Conservation (phyloP, 1,284 basidiomycete genomes). For the Pseudozyma sp. region DNA sequence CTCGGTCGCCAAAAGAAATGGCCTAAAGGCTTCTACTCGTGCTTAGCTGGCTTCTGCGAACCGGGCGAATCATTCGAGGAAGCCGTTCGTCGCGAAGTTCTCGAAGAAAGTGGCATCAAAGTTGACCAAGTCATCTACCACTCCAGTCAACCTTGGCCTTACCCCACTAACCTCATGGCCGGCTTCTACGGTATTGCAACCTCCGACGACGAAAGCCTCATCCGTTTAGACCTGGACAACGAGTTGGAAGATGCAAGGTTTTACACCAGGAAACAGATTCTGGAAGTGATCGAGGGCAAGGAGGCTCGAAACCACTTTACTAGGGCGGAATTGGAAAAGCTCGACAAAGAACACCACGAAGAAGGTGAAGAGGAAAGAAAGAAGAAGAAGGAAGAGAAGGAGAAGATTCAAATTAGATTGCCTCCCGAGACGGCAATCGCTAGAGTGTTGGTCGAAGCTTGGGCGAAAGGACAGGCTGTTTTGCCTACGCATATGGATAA, state of each 20-base stretch:
- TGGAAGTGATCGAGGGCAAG: constrained; percentile 74
- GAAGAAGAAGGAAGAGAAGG: constrained; percentile 69
- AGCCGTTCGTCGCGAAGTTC: constrained; percentile 89
- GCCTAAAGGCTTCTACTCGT: constrained; percentile 61
- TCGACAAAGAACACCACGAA: constrained; percentile 70
- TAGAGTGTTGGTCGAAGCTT: constrained; percentile 77
- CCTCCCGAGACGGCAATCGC: constrained; percentile 76
- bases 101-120: constrained; percentile 91
- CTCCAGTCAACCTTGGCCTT: constrained; percentile 81
- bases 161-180: constrained; percentile 88
- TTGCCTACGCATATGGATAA: constrained; percentile 34
- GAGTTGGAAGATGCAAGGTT: constrained; percentile 94
- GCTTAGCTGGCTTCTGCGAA: constrained; percentile 67
- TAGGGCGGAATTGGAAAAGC: constrained; percentile 75
- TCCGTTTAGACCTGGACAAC: constrained; percentile 90
- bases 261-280: constrained; percentile 82
- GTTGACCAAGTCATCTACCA: constrained; percentile 89
- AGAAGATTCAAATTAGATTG: constrained; percentile 24
- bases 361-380: constrained; percentile 31
- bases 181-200: constrained; percentile 72
- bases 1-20: constrained; percentile 83
- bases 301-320: constrained; percentile 71
- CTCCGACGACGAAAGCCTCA: constrained; percentile 71
- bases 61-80: constrained; percentile 82
- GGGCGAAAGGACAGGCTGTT: constrained; percentile 74